These are phyloP conservation scores for Lecanicillium sp. DNA, from an alignment of 2,329 filamentous ascomycete species.

Conservation along the genomic window DNA sequence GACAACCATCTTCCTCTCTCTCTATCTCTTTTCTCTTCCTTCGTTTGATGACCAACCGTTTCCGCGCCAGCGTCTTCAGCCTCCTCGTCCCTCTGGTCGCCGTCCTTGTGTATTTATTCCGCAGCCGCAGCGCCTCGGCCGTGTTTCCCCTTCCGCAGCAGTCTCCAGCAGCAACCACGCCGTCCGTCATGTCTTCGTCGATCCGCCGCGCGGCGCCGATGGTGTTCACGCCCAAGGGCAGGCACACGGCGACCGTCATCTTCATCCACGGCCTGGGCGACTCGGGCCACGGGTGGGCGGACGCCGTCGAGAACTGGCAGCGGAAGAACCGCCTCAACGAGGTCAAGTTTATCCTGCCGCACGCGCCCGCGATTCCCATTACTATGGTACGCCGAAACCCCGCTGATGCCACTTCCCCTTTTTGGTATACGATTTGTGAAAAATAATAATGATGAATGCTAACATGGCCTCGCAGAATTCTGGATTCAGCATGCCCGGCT, in stretches of 20 bases:
- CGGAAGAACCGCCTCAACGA: slow-evolving; percentile 74
- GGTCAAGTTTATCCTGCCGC: slow-evolving; percentile 90
- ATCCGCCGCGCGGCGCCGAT: slow-evolving; percentile 44
- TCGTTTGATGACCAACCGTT: background rate
- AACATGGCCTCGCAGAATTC: slow-evolving; percentile 49
- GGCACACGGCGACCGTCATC: slow-evolving; percentile 91
- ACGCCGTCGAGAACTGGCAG: slow-evolving; percentile 82
- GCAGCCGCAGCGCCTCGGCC: background rate
- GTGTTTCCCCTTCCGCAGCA: background rate
- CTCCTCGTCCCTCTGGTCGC: background rate
- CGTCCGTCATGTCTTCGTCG: too few species aligned
- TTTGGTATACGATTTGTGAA: background rate
- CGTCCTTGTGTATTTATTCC: background rate
- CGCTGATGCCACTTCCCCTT: background rate
- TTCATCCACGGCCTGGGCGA: slow-evolving; percentile 91
- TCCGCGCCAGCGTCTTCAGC: background rate
- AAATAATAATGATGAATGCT: background rate
- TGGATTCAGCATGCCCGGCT: slow-evolving; percentile 77
- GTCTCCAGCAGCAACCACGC: slow-evolving; percentile 14
- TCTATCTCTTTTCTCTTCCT: background rate
- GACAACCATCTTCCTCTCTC: background rate
- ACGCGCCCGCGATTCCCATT: slow-evolving; percentile 81
- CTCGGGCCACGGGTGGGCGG: slow-evolving; percentile 70
- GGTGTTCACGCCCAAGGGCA: slow-evolving; percentile 70
- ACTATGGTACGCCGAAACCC: slow-evolving; percentile 53